Conservation (phyloP, 2,329 filamentous ascomycete species). For the Colletotrichum sp. region DNA sequence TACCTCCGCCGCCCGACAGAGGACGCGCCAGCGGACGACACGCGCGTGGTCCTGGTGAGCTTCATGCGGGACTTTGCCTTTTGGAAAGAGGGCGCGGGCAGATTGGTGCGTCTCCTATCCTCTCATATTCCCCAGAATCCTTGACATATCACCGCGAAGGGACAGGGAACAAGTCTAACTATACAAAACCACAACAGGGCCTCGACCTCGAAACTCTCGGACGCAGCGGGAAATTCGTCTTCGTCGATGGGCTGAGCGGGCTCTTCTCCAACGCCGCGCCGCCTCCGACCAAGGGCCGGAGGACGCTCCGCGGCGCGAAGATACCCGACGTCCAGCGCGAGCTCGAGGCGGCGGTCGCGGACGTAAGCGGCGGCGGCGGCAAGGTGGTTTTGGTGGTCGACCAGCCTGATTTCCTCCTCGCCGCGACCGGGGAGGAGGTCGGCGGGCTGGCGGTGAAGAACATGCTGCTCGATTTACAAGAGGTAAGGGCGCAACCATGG, state of each 20-base stretch:
- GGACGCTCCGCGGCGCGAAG: slow-evolving; percentile 33
- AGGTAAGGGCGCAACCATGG: slow-evolving; percentile 48
- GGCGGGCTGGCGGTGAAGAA: slow-evolving; percentile 55
- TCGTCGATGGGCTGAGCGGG: slow-evolving; percentile 75
- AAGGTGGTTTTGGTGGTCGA: slow-evolving; percentile 69
- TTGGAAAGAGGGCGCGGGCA: slow-evolving; percentile 75
- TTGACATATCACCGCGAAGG: accelerated
- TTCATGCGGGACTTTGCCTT: slow-evolving; percentile 81
- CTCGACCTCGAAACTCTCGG: slow-evolving; percentile 70
- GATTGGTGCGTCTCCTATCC: slow-evolving; percentile 54
- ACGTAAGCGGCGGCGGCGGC: slow-evolving; percentile 41
- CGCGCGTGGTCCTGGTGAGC: slow-evolving; percentile 76
- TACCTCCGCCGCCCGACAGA: slow-evolving; percentile 35
- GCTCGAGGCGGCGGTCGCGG: slow-evolving; percentile 44
- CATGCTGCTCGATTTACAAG: slow-evolving; percentile 63
- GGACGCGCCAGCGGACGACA: slow-evolving; percentile 29
- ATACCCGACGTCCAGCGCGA: slow-evolving; percentile 41
- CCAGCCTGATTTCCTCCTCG: slow-evolving; percentile 69
- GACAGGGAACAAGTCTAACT: accelerated
- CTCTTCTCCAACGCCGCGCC: slow-evolving; percentile 46
- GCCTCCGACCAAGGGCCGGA: slow-evolving; percentile 10
- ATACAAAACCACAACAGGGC: slow-evolving; percentile 49
- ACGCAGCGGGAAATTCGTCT: slow-evolving; percentile 67
- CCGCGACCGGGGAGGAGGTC: slow-evolving; percentile 54
- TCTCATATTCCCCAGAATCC: accelerated